A percentile compares a stretch with the other conserved stretches of the same genome.
These are phyloP conservation scores for Tritrichomonas foetus DNA, from an alignment of 208 protist genomes.

Conservation along the genomic window DNA sequence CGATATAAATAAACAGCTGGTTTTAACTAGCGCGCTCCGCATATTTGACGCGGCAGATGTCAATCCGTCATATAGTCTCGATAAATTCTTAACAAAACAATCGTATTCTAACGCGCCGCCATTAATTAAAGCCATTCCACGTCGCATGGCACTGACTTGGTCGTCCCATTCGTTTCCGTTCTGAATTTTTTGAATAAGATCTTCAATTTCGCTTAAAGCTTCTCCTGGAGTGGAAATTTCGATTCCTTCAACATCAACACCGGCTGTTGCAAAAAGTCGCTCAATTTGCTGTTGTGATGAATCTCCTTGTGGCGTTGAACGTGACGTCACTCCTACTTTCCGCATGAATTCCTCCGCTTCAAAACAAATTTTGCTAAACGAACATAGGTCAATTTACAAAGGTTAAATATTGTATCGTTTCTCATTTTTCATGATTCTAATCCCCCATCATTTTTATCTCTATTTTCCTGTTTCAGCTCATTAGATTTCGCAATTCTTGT, in stretches of 20 bases:
- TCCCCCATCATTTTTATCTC: no score
- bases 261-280: background rate
- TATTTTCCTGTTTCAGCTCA: no score
- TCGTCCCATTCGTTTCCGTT: background rate
- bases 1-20: background rate
- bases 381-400: no score
- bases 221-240: background rate
- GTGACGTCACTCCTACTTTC: no score
- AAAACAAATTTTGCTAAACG: no score
- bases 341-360: no score
- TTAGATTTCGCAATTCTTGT: no score
- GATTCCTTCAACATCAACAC: background rate
- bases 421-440: no score
- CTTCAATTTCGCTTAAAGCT: background rate
- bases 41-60: background rate
- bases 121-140: slow-evolving; percentile 8
- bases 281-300: background rate
- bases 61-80: background rate
- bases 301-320: no score
- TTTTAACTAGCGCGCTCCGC: slow-evolving; percentile 20
- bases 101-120: slow-evolving; percentile 19
- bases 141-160: background rate
- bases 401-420: no score
- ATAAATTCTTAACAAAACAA: background rate
- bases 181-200: background rate